A percentile compares a stretch with the other conserved stretches of the same genome.
phyloP scores from a whole-genome alignment of 1,284 basidiomycete genomes.

The Moesziomyces sp. region DNA sequence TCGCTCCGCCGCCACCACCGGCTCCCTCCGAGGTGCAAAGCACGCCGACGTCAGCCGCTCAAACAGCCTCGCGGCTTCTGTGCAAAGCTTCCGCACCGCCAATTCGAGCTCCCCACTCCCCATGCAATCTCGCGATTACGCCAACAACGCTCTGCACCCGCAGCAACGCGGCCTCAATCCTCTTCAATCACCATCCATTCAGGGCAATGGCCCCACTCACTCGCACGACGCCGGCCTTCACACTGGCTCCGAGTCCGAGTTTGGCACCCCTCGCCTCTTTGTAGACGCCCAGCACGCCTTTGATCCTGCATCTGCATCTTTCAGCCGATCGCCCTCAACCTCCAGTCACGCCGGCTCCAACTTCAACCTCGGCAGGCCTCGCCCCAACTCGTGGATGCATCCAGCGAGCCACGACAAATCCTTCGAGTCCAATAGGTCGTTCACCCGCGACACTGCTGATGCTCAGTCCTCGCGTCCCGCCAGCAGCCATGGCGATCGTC shows the following conservation, averaged over 20 bases:
- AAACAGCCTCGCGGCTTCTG: slow-evolving; percentile 44
- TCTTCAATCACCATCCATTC: slow-evolving; percentile 27
- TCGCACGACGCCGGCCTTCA: slow-evolving; percentile 18
- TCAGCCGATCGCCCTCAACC: slow-evolving; percentile 12
- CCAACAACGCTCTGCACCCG: background rate
- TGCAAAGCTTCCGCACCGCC: slow-evolving; percentile 38
- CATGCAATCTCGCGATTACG: background rate
- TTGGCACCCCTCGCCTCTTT: slow-evolving; percentile 40
- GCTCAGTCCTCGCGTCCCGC: slow-evolving; percentile 16
- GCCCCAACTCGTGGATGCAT: slow-evolving; percentile 46
- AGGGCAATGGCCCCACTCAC: slow-evolving; percentile 5
- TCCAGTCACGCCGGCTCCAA: background rate
- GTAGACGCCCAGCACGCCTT: slow-evolving; percentile 42
- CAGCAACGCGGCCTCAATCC: slow-evolving; percentile 6
- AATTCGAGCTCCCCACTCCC: slow-evolving; percentile 38
- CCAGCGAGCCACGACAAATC: slow-evolving; percentile 26
- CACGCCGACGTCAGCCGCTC: slow-evolving; percentile 27
- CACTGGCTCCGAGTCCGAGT: slow-evolving; percentile 27
- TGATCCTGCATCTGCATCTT: slow-evolving; percentile 11
- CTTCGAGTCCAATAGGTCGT: slow-evolving; percentile 2
- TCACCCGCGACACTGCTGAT: slow-evolving; percentile 8
- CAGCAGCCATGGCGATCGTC: slow-evolving; percentile 37
- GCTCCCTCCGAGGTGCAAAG: slow-evolving; percentile 3
- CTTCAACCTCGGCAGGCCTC: slow-evolving; percentile 12
- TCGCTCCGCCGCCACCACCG: slow-evolving; percentile 2